Evolutionary conservation across 495 filamentous ascomycete genomes (phyloP), one percentile per base, ranked within the genome.

Genomic region (Aspergillus coremiiformis): DNA sequence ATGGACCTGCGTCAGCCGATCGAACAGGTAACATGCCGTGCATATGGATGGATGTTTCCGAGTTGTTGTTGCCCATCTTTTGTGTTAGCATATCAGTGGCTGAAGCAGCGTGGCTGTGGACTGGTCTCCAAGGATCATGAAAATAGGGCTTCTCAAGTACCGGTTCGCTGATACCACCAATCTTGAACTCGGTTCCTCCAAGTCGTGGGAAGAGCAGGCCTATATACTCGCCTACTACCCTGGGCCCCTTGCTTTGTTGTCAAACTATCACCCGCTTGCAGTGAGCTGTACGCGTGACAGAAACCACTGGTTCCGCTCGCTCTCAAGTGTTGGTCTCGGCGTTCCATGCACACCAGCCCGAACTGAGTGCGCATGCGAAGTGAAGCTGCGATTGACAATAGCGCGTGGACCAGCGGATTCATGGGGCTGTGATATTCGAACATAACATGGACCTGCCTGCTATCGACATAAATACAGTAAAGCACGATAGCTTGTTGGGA

Each of bases 31-130:
- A 22, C 2, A 53, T 43, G 50, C 59, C 30, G 30, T 65, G 61
- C 1, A 67, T 35, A 27, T 63, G 59, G 23, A 39, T 9, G 10
- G 33, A 47, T 6, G 15, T 48, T 23, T 62, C 58, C 6, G 53
- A 47, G 27, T 50, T 52, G 12, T 39, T 37, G 14, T n/a, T 19
- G 10, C 48, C 48, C 24, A 44, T 15, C 8, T 44, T 44, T 15
- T 39, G 43, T n/a, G 29, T 9, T 12, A 3, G 14, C 4, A 3
- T 35, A 21, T 15, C 20, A 44, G 44, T 35, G 17, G 29, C 46
- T 9, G 32, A 19, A 15, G n/a, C n/a, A n/a, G n/a, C n/a, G n/a
- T n/a, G n/a, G n/a, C n/a, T n/a, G n/a, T n/a, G n/a, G n/a, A n/a
- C n/a, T n/a, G n/a, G n/a, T n/a, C n/a, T n/a, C n/a, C n/a, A 27